Percentiles rank a stretch among this genome's conserved stretches.
phyloP scores from a whole-genome alignment of 331 rosid genomes.

The Prunus yedoensis region DNA sequence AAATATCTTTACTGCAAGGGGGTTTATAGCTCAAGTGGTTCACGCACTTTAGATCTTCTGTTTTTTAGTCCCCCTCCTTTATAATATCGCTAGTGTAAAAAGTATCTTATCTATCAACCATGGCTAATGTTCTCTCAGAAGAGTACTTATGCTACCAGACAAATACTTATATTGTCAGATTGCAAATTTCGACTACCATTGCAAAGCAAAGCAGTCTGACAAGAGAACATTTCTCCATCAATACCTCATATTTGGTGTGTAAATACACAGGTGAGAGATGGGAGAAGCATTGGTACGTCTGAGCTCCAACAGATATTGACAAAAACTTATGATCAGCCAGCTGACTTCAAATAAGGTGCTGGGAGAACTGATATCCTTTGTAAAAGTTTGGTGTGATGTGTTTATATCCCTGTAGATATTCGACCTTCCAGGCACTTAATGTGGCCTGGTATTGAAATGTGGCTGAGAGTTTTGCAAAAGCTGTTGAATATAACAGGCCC shows the following conservation, averaged over 20 bases:
- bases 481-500: not conserved
- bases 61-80: no score
- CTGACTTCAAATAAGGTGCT: constrained; percentile 3
- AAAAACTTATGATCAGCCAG: not conserved
- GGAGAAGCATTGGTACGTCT: constrained; percentile 20
- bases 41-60: no score
- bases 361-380: not conserved
- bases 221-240: no score
- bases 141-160: not conserved
- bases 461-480: no score
- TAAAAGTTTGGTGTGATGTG: not conserved
- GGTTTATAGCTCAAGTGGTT: no score
- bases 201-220: no score
- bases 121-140: not conserved
- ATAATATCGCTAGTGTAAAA: no score
- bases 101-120: not conserved
- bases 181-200: not conserved
- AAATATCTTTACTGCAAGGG: not conserved
- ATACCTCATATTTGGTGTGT: not conserved
- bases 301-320: constrained; percentile 36
- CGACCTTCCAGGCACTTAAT: not conserved
- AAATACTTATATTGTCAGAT: no score
- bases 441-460: not conserved
- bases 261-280: constrained; percentile 27
- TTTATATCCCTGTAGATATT: not conserved